These are phyloP conservation scores for Penicillium argentinense DNA, from an alignment of 495 filamentous ascomycete species.

Conservation along the genomic window DNA sequence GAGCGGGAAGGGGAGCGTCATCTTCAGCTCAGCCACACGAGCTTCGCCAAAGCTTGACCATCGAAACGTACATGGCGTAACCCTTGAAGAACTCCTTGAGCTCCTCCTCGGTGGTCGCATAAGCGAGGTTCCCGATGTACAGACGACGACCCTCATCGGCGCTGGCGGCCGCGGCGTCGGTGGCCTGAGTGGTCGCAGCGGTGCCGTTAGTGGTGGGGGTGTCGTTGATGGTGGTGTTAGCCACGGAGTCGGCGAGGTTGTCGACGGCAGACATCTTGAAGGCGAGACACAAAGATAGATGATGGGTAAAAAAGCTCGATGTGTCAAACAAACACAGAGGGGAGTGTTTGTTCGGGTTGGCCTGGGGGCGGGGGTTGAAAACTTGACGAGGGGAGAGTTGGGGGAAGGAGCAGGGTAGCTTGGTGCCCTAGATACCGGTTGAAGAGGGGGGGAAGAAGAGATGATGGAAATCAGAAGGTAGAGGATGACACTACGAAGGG, in stretches of 20 bases:
- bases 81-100: conserved; percentile 98
- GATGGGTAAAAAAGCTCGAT: conserved; percentile 24
- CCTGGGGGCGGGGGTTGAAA: conserved; percentile 38
- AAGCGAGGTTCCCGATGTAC: conserved; percentile 99
- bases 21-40: background rate
- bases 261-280: conserved; percentile 61
- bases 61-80: conserved; percentile 87
- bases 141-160: conserved; percentile 97
- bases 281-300: conserved; percentile 41
- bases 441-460: conserved; percentile 20
- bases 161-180: conserved; percentile 88
- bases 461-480: conserved; percentile 19
- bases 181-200: conserved; percentile 62
- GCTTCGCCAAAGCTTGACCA: background rate
- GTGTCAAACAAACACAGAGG: conserved; percentile 45
- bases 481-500: conserved; percentile 18
- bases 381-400: conserved; percentile 46
- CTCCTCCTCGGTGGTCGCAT: conserved; percentile 99
- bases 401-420: conserved; percentile 74
- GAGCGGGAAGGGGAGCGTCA: conserved; percentile 2
- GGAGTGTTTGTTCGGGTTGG: conserved; percentile 40
- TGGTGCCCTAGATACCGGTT: conserved; percentile 75
- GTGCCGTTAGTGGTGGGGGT: conserved; percentile 77
- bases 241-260: conserved; percentile 50
- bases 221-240: conserved; percentile 45